Base-by-base conservation (phyloP, 306 rosid species). In the Trifolium fragiferum region DNA sequence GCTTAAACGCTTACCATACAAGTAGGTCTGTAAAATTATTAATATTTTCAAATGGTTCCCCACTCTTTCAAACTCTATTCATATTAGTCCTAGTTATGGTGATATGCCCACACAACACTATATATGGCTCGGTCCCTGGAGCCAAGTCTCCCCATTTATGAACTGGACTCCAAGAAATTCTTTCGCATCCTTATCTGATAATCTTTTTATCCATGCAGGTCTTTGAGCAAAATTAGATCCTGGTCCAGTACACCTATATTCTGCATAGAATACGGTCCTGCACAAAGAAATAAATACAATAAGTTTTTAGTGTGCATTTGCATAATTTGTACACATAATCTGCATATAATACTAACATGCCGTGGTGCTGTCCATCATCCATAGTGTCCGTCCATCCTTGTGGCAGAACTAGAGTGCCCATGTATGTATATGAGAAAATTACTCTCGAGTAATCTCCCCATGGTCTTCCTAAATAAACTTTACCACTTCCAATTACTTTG, bases 401-500 rank as follows among this genome's bases (percentile, higher is more conserved):
- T 30, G 89, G 84, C 55, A 75, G 74, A 64, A 89, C 94, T 49
- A 81, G 60, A 21, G 76, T 81, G 73, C 89, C 90, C 92, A 91
- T 75, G 80, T 44, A 86, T 14, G 92, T 84, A 84, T 61, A 87
- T 25, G 87, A 89, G 77, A 86, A 91, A 23, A 91, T 86, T 58
- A 91, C 94, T 66, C 88, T 84, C 2, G 92, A 91, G 73, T 87
- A 89, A 60, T 91, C 88, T 5, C 90, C 90, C 94, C 94, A 91
- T 8, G 97, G 90, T 75, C 97, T 82, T 73, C 97, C 90, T 1
- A 91, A 85, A 76, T 82, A 89, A 14, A 87, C 80, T 2, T 77
- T 84, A 2, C 92, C 94, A 61, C 80, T 86, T 1, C 97, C 94
- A 14, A 84, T 81, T 7, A 89, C 66, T 1, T 49, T 54, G 68